Evolutionary conservation across 768 basidiomycete genomes (phyloP).

Genomic region (Filobasidium wieringae): DNA sequence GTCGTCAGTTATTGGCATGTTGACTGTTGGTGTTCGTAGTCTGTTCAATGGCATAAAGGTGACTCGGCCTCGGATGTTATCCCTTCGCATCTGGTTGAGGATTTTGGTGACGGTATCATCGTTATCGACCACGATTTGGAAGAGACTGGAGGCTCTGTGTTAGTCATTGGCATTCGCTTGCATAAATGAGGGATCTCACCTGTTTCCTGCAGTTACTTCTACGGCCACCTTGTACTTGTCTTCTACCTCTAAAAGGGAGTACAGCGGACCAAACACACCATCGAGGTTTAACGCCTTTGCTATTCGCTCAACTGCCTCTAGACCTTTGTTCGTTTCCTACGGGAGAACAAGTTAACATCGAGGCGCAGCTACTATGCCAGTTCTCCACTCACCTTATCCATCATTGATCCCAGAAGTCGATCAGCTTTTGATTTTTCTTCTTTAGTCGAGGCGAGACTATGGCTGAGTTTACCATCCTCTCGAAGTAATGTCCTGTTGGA

Average conservation of each 20-base stretch:
- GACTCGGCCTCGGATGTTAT: conserved; percentile 74
- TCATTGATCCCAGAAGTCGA: conserved; percentile 68
- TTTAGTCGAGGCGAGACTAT: conserved; percentile 59
- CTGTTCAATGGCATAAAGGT: conserved; percentile 98
- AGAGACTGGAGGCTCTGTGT: conserved; percentile 50
- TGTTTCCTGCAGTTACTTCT: conserved; percentile 90
- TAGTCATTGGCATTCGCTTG: not conserved
- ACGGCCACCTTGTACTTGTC: conserved; percentile 88
- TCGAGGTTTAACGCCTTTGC: conserved; percentile 59
- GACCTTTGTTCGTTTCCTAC: conserved; percentile 80
- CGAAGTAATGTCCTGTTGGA: conserved; percentile 63
- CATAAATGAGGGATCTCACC: conserved; percentile 44
- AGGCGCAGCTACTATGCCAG: not conserved
- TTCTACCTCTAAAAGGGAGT: conserved; percentile 79
- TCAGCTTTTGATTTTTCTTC: conserved; percentile 75
- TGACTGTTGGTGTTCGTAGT: conserved; percentile 63
- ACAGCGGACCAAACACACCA: conserved; percentile 88
- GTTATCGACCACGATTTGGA: conserved; percentile 95
- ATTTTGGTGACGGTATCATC: conserved; percentile 83
- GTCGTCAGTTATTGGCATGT: conserved; percentile 43
- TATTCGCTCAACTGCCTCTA: conserved; percentile 75
- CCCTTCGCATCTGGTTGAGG: conserved; percentile 85
- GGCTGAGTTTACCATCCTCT: conserved; percentile 79
- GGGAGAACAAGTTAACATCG: conserved; percentile 3
- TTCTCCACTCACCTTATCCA: conserved; percentile 67